Conservation (phyloP, 2,329 filamentous ascomycete genomes). For the Pseudocercospora crystallina region DNA sequence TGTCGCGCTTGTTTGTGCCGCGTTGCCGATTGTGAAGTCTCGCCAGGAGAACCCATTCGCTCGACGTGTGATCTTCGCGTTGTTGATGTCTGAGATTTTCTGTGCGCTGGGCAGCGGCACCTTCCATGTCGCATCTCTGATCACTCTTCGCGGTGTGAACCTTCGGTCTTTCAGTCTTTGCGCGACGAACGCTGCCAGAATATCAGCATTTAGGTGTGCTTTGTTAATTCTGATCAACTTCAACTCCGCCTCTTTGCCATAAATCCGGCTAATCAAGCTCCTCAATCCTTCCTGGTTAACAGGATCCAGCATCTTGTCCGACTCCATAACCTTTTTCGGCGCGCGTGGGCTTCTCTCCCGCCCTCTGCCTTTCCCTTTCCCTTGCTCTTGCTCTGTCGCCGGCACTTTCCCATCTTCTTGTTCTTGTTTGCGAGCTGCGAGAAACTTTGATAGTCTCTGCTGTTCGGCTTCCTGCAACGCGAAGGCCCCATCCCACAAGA, state of each 20-base stretch:
- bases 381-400: background rate
- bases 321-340: background rate
- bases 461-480: slow-evolving; percentile 1
- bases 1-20: slow-evolving; percentile 18
- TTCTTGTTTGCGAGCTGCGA: background rate
- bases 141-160: slow-evolving; percentile 30
- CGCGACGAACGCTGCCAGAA: slow-evolving; percentile 31
- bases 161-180: slow-evolving; percentile 30
- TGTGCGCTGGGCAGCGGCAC: slow-evolving; percentile 29
- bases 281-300: slow-evolving; percentile 16
- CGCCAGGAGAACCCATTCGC: slow-evolving; percentile 20
- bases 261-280: slow-evolving; percentile 23
- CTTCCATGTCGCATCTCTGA: slow-evolving; percentile 35
- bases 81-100: slow-evolving; percentile 25
- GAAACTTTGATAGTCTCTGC: background rate
- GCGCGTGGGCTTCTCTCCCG: too few relatives aligned
- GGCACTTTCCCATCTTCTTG: slow-evolving; percentile 1
- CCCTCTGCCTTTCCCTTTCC: background rate
- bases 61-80: slow-evolving; percentile 24
- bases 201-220: slow-evolving; percentile 33
- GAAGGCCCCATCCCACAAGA: slow-evolving; percentile 24
- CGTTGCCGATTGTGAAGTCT: slow-evolving; percentile 24
- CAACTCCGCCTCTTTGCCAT: slow-evolving; percentile 34
- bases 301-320: slow-evolving; percentile 17
- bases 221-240: slow-evolving; percentile 28